Conservation (phyloP, 371 early-diverging fungal species). For the Lichtheimia hyalospora region DNA sequence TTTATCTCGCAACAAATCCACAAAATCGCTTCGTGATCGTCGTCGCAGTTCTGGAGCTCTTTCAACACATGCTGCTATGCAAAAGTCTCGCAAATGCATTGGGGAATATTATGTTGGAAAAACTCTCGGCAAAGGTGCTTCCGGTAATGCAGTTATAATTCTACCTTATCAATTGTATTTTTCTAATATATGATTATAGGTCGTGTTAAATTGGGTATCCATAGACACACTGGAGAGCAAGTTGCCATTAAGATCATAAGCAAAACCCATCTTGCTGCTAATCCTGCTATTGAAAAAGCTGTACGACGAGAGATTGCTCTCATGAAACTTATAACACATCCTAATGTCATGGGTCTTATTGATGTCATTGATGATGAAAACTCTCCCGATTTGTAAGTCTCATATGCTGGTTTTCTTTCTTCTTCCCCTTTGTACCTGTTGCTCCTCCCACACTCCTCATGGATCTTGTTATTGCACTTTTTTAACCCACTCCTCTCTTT, state of each 20-base stretch:
- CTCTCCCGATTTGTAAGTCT: slow-evolving; percentile 67
- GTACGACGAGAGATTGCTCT: slow-evolving; percentile 77
- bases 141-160: slow-evolving; percentile 30
- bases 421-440: slow-evolving; percentile 2
- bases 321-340: slow-evolving; percentile 69
- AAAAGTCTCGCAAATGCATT: slow-evolving; percentile 44
- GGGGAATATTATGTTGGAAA: slow-evolving; percentile 54
- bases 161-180: neutral
- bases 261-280: slow-evolving; percentile 44
- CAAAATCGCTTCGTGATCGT: slow-evolving; percentile 33
- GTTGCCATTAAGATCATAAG: slow-evolving; percentile 54
- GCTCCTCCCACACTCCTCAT: neutral
- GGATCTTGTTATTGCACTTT: no score
- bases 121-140: slow-evolving; percentile 53
- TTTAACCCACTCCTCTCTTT: neutral
- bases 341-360: slow-evolving; percentile 65
- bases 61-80: slow-evolving; percentile 29
- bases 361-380: slow-evolving; percentile 74
- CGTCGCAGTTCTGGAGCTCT: slow-evolving; percentile 45
- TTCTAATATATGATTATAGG: slow-evolving; percentile 19
- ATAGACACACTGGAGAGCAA: slow-evolving; percentile 44
- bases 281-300: slow-evolving; percentile 66
- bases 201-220: slow-evolving; percentile 48
- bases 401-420: neutral
- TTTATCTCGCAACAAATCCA: slow-evolving; percentile 25